phyloP scores from a whole-genome alignment of 2,329 filamentous ascomycete genomes.

The Cytospora chrysosperma region DNA sequence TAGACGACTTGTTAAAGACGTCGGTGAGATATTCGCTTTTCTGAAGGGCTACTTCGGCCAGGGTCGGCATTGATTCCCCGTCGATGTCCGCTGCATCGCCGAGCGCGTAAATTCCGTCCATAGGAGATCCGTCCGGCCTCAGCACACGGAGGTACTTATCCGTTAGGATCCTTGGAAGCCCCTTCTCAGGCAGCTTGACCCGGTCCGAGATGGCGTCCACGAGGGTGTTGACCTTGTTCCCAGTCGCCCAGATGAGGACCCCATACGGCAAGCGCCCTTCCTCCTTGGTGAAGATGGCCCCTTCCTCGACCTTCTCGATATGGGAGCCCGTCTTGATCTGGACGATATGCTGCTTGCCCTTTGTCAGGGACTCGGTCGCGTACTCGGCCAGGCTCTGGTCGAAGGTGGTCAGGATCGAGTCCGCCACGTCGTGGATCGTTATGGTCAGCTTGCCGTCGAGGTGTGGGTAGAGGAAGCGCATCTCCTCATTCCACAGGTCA shows the following conservation, averaged over 20 bases:
- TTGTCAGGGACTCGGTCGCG: conserved; percentile 36
- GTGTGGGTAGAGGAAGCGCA: conserved; percentile 40
- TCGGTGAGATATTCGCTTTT: conserved; percentile 37
- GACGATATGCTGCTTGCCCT: conserved; percentile 33
- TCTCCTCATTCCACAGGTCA: conserved; percentile 40
- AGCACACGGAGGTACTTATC: conserved; percentile 29
- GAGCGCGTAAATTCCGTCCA: conserved; percentile 34
- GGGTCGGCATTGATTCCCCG: conserved; percentile 34
- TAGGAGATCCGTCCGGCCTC: conserved; percentile 28
- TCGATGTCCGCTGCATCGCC: conserved; percentile 41
- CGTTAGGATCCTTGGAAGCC: conserved; percentile 24
- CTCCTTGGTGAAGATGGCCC: conserved; percentile 36
- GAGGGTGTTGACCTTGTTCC: conserved; percentile 27
- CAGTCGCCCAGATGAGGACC: conserved; percentile 28
- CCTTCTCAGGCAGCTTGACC: conserved; percentile 28
- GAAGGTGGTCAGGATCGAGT: conserved; percentile 40
- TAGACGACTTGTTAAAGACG: conserved; percentile 14
- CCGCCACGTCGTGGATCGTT: conserved; percentile 45
- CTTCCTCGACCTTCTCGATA: conserved; percentile 25
- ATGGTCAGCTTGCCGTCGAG: conserved; percentile 40
- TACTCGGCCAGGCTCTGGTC: conserved; percentile 42
- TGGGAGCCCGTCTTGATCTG: conserved; percentile 36
- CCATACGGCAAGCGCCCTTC: conserved; percentile 43
- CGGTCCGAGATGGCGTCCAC: conserved; percentile 27
- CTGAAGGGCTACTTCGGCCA: conserved; percentile 39